phyloP scores from a whole-genome alignment of 306 rosid species.

The Sesbania bispinosa region DNA sequence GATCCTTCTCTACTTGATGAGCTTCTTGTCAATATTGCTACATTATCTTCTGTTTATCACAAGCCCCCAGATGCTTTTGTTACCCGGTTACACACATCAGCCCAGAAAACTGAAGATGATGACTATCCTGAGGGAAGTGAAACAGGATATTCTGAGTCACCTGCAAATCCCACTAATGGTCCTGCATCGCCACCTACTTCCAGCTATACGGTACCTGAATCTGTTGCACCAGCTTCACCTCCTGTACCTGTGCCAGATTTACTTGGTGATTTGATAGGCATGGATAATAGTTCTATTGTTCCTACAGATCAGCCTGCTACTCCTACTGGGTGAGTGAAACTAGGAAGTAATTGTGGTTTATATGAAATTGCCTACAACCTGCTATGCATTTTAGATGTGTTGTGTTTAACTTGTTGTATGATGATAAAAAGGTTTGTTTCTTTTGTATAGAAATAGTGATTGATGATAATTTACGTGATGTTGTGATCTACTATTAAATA shows the following conservation, averaged over 20 bases:
- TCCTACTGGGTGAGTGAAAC: slow-evolving; percentile 70
- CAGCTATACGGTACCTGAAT: slow-evolving; percentile 48
- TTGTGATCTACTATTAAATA: not conserved
- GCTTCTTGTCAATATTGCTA: slow-evolving; percentile 96
- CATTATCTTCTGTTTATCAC: slow-evolving; percentile 96
- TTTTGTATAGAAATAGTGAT: not conserved
- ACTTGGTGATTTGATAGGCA: slow-evolving; percentile 92
- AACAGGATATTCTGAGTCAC: slow-evolving; percentile 67
- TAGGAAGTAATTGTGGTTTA: not conserved
- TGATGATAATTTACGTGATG: not conserved
- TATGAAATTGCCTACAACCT: slow-evolving; percentile 8
- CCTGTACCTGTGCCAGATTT: slow-evolving; percentile 86
- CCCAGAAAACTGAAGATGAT: slow-evolving; percentile 78
- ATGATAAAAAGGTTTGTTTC: not conserved
- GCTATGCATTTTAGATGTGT: slow-evolving; percentile 17
- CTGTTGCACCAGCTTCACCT: slow-evolving; percentile 44
- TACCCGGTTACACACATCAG: slow-evolving; percentile 62
- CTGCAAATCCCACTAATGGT: slow-evolving; percentile 53
- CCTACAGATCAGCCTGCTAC: slow-evolving; percentile 74
- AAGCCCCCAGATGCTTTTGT: slow-evolving; percentile 98
- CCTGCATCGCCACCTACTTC: slow-evolving; percentile 58
- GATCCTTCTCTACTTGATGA: slow-evolving; percentile 93
- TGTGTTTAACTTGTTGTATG: not conserved
- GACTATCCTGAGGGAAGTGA: slow-evolving; percentile 89
- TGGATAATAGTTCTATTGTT: slow-evolving; percentile 73